Evolutionary conservation across 768 basidiomycete genomes (phyloP).

Genomic region (Boletellus sp.): DNA sequence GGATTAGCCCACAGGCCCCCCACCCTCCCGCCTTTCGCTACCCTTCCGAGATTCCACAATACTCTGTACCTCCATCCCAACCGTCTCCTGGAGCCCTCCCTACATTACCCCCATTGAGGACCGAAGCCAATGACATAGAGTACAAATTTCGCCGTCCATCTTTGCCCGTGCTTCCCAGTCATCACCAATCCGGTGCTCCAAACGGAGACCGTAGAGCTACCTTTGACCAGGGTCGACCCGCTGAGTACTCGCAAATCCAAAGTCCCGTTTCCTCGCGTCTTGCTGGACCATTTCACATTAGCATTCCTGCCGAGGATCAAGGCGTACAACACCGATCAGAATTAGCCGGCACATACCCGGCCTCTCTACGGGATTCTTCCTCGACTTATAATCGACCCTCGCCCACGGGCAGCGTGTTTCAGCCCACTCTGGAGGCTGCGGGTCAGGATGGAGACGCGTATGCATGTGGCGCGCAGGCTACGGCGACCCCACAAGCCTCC

Average conservation of each 20-base stretch:
- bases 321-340: slow-evolving; percentile 11
- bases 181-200: slow-evolving; percentile 6
- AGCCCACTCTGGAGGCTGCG: neutral
- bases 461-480: slow-evolving; percentile 9
- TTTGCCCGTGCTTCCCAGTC: slow-evolving; percentile 15
- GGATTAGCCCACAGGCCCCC: slow-evolving; percentile 19
- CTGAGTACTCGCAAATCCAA: slow-evolving; percentile 7
- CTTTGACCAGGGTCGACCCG: slow-evolving; percentile 13
- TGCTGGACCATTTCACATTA: neutral
- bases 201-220: slow-evolving; percentile 13
- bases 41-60: slow-evolving; percentile 26
- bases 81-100: slow-evolving; percentile 21
- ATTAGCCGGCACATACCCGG: slow-evolving; percentile 14
- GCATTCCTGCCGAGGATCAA: slow-evolving; percentile 11
- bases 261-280: slow-evolving; percentile 6
- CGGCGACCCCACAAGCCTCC: slow-evolving; percentile 3
- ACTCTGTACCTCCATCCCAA: slow-evolving; percentile 24
- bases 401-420: slow-evolving; percentile 16
- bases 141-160: slow-evolving; percentile 34
- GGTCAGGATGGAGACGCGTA: slow-evolving; percentile 8
- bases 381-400: slow-evolving; percentile 19
- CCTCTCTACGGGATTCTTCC: slow-evolving; percentile 17
- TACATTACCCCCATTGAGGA: slow-evolving; percentile 27
- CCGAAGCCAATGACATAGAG: slow-evolving; percentile 25
- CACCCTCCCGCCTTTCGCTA: slow-evolving; percentile 20